Evolutionary conservation across 2,329 filamentous ascomycete species (phyloP).

Genomic region (Tolypocladium tropicale): DNA sequence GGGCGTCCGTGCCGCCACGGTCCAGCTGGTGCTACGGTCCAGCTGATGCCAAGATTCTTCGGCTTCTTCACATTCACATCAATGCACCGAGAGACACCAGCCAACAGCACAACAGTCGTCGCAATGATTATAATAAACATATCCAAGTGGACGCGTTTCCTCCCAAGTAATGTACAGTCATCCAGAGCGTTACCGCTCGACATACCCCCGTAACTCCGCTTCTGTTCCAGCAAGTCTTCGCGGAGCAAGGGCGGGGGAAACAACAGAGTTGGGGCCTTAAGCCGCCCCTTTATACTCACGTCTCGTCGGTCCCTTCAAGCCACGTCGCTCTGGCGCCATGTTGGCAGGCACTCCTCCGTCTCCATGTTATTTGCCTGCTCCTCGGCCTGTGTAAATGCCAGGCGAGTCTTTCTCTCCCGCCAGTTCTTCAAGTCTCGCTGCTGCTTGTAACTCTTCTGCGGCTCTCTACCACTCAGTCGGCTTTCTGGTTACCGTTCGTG

Average conservation of each 20-base stretch:
- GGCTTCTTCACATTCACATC: too few species aligned
- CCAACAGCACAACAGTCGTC: background rate
- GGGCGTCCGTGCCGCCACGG: too few species aligned
- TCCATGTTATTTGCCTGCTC: background rate
- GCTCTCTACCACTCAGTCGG: slow-evolving; percentile 15
- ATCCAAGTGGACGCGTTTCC: background rate
- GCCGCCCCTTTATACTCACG: background rate
- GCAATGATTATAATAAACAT: slow-evolving; percentile 34
- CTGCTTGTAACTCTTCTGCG: background rate
- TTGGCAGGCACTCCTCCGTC: background rate
- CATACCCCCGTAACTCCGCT: slow-evolving; percentile 3
- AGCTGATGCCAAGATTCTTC: too few species aligned
- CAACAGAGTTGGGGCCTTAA: background rate
- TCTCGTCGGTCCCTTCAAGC: background rate
- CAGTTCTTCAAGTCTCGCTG: background rate
- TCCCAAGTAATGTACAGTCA: slow-evolving; percentile 1
- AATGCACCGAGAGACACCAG: too few species aligned
- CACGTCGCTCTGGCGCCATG: background rate
- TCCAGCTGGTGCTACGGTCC: too few species aligned
- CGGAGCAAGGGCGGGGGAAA: background rate
- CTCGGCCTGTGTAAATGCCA: background rate
- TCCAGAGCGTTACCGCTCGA: slow-evolving; percentile 1
- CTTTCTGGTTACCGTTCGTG: slow-evolving; percentile 22
- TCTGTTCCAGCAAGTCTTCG: background rate
- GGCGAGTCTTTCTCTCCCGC: background rate